phyloP scores from a whole-genome alignment of 148 eudicot genomes.

The Rhododendron mucronatum region DNA sequence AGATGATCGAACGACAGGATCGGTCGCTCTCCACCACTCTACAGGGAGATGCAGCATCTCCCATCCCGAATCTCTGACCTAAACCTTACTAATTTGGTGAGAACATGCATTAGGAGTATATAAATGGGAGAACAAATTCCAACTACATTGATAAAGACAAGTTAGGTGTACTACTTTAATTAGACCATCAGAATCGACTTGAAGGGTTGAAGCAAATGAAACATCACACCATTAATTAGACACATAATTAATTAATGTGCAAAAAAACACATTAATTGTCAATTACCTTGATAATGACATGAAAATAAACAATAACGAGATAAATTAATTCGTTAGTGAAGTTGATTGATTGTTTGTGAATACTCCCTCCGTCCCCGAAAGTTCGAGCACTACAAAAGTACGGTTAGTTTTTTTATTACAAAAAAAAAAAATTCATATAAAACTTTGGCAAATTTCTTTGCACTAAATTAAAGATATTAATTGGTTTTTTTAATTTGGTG shows the following conservation, averaged over 20 bases:
- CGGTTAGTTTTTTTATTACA: no score
- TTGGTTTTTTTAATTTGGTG: no score
- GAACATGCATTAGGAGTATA: background rate
- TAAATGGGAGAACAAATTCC: background rate
- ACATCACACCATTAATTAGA: background rate
- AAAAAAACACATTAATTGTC: background rate
- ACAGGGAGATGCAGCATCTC: no score
- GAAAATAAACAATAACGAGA: background rate
- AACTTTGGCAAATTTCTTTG: no score
- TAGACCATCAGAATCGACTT: background rate
- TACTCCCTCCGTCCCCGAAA: no score
- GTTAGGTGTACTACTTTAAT: background rate
- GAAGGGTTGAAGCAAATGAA: background rate
- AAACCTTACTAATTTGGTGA: background rate
- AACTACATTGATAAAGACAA: background rate
- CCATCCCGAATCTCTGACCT: background rate
- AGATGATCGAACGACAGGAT: no score
- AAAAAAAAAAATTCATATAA: no score
- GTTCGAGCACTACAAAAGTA: no score
- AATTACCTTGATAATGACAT: background rate
- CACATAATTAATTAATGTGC: background rate
- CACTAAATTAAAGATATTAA: no score
- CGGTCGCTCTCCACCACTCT: no score
- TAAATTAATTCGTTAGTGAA: background rate
- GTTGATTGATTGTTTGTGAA: no score